A percentile compares a stretch with the other conserved stretches of the same genome.
phyloP scores from a whole-genome alignment of 805 yeast genomes.

The Ogataea zsoltii region DNA sequence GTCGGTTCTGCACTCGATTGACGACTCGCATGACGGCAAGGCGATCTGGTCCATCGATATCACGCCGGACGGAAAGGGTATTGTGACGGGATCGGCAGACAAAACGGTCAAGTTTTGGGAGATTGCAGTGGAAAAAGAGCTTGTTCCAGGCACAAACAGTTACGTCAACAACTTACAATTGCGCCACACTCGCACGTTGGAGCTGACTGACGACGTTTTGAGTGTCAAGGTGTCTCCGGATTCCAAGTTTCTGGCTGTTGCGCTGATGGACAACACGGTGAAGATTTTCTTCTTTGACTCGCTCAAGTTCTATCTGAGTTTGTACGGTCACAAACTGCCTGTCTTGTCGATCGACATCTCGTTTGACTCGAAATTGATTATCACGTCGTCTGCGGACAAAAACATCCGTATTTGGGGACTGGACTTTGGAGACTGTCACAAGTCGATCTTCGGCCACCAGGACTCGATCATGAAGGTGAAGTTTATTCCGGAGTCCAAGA shows the following conservation, averaged over 20 bases:
- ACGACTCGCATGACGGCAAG: constrained; percentile 68
- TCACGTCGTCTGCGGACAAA: constrained; percentile 96
- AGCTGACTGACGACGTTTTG: constrained; percentile 82
- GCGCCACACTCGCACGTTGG: constrained; percentile 77
- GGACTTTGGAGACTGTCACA: constrained; percentile 98
- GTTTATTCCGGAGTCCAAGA: constrained; percentile 82
- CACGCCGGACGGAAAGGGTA: constrained; percentile 77
- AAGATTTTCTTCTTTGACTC: constrained; percentile 89
- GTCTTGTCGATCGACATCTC: constrained; percentile 92
- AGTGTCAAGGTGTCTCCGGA: constrained; percentile 81
- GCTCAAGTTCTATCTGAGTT: constrained; percentile 80
- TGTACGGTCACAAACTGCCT: constrained; percentile 96
- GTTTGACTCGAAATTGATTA: constrained; percentile 78
- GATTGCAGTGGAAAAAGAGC: constrained; percentile 63
- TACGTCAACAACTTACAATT: constrained; percentile 56
- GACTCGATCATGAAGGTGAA: constrained; percentile 90
- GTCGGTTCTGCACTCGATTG: constrained; percentile 64
- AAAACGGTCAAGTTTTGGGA: constrained; percentile 90
- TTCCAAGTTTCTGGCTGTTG: constrained; percentile 72
- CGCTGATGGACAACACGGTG: constrained; percentile 90
- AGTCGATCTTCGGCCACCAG: constrained; percentile 94
- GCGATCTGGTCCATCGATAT: constrained; percentile 92
- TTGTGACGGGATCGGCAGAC: constrained; percentile 94
- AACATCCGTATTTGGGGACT: constrained; percentile 98
- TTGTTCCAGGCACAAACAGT: constrained; percentile 68